phyloP scores from a whole-genome alignment of 2,329 filamentous ascomycete genomes.

The Orbilia blumenaviensis region DNA sequence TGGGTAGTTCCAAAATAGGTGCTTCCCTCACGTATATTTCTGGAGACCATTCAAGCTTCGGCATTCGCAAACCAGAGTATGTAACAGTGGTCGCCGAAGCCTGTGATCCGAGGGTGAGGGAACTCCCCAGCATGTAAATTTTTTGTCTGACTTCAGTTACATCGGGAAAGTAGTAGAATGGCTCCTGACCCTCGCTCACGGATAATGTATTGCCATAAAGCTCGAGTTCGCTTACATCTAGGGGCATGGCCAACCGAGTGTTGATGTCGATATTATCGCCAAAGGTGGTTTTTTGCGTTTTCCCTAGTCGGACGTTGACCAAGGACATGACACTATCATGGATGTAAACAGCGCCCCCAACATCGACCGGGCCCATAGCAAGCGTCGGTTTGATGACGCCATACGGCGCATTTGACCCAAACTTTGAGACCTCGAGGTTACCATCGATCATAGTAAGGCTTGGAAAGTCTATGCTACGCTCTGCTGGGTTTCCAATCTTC shows the following conservation, averaged over 20 bases:
- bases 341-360: neutral
- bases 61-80: neutral
- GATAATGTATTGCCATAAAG: neutral
- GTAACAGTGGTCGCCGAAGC: neutral
- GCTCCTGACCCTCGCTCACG: neutral
- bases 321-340: neutral
- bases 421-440: neutral
- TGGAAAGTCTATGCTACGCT: neutral
- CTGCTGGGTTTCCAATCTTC: neutral
- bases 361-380: neutral
- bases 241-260: neutral
- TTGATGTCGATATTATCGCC: neutral
- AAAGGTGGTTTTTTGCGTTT: neutral
- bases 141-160: neutral
- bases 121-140: constrained; percentile 2
- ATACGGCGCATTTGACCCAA: neutral
- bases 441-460: neutral
- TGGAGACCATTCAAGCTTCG: neutral
- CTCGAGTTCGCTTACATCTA: neutral
- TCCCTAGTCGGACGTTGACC: neutral
- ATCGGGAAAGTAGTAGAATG: neutral
- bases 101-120: neutral
- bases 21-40: neutral
- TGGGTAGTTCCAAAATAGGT: neutral
- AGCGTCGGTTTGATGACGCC: neutral